phyloP scores from a whole-genome alignment of 2,329 filamentous ascomycete genomes.

The Knufia petricola region DNA sequence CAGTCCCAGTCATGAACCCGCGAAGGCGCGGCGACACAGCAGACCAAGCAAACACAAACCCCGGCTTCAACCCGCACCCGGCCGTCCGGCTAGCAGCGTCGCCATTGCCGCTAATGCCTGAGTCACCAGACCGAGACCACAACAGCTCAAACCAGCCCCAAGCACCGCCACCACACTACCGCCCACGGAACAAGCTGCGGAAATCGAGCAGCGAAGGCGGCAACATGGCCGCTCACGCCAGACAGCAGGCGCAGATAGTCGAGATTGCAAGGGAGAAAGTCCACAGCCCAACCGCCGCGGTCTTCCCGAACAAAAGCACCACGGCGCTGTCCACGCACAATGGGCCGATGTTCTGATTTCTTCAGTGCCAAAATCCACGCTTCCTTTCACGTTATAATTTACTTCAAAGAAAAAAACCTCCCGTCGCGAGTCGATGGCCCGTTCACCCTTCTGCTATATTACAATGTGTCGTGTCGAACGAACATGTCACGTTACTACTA shows the following conservation, averaged over 20 bases:
- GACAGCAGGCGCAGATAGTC: conserved; percentile 30
- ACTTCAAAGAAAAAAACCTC: too few species aligned
- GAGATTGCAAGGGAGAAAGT: conserved; percentile 19
- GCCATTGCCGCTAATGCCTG: conserved; percentile 4
- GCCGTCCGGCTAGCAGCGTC: neutral
- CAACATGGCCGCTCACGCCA: conserved; percentile 37
- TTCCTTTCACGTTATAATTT: too few species aligned
- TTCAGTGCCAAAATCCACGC: too few species aligned
- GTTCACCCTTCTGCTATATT: too few species aligned
- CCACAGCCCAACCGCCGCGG: conserved; percentile 15
- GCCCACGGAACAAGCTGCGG: conserved; percentile 33
- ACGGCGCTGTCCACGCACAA: conserved; percentile 19
- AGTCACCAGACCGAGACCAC: conserved; percentile 12
- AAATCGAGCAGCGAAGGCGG: conserved; percentile 44
- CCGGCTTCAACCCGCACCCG: conserved; percentile 9
- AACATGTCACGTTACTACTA: too few species aligned
- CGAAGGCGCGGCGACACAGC: conserved; percentile 43
- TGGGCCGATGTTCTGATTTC: conserved; percentile 20
- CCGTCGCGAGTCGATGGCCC: too few species aligned
- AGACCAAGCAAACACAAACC: conserved; percentile 24
- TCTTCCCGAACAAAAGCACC: conserved; percentile 22
- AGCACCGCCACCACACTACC: conserved; percentile 12
- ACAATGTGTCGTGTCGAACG: too few species aligned
- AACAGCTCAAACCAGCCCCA: conserved; percentile 2
- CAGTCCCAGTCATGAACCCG: conserved; percentile 52